These are phyloP conservation scores for Rosellinia necatrix DNA, from an alignment of 2,329 filamentous ascomycete genomes.

Conservation along the genomic window DNA sequence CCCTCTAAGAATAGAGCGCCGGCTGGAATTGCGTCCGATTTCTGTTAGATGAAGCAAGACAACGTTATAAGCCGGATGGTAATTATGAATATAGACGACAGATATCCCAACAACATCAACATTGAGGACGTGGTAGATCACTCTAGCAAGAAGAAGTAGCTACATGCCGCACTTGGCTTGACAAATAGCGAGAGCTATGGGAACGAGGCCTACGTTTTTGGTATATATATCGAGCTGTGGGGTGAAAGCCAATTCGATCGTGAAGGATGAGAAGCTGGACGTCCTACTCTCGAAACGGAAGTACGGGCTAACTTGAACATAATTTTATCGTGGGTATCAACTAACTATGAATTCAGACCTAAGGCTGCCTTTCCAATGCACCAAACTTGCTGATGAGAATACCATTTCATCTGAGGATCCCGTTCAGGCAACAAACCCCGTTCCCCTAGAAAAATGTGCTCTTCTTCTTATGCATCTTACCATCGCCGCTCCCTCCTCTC, in stretches of 20 bases:
- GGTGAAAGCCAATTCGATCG: neutral
- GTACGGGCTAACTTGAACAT: neutral
- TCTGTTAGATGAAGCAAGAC: too few relatives aligned
- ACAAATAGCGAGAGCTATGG: too few relatives aligned
- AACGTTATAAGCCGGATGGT: too few relatives aligned
- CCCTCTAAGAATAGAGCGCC: too few relatives aligned
- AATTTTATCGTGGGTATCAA: conserved; percentile 23
- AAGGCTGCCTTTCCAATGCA: conserved; percentile 5
- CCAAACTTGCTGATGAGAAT: neutral
- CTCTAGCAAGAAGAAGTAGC: too few relatives aligned
- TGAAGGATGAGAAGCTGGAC: neutral
- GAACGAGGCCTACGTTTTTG: too few relatives aligned
- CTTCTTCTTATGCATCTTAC: conserved; percentile 53
- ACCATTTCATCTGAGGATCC: neutral
- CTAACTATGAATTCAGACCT: conserved; percentile 10
- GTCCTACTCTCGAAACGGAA: neutral
- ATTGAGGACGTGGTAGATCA: too few relatives aligned
- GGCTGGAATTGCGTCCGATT: too few relatives aligned
- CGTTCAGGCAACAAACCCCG: neutral
- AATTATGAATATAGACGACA: too few relatives aligned
- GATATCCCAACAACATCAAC: too few relatives aligned
- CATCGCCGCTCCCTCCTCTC: conserved; percentile 41
- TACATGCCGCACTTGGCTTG: too few relatives aligned
- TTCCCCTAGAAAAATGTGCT: conserved; percentile 50
- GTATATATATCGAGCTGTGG: too few relatives aligned